These are phyloP conservation scores for Acacia acuminata DNA, from an alignment of 306 rosid species.

Conservation along the genomic window DNA sequence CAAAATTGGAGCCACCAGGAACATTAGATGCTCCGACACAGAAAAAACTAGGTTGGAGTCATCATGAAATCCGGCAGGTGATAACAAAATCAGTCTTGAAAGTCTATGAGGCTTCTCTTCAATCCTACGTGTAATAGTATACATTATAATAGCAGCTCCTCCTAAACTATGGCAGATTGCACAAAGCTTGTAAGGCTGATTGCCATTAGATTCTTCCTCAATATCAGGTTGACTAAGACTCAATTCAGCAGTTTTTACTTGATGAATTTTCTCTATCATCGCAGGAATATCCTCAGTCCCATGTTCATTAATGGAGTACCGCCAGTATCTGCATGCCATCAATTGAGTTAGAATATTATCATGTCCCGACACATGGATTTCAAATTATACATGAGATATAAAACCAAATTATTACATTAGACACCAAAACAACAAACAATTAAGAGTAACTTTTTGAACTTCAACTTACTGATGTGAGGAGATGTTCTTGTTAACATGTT, in stretches of 20 bases:
- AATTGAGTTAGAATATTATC: slow-evolving; percentile 1
- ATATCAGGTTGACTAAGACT: slow-evolving; percentile 64
- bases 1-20: slow-evolving; percentile 64
- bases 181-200: slow-evolving; percentile 83
- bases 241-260: slow-evolving; percentile 77
- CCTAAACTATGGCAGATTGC: slow-evolving; percentile 89
- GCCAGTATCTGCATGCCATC: slow-evolving; percentile 75
- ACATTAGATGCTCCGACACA: slow-evolving; percentile 48
- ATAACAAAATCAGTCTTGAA: slow-evolving; percentile 76
- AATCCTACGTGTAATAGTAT: slow-evolving; percentile 59
- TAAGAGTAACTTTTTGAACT: slow-evolving; percentile 18
- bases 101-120: slow-evolving; percentile 84
- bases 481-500: slow-evolving; percentile 67
- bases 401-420: not conserved
- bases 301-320: slow-evolving; percentile 88
- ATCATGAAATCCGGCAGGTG: slow-evolving; percentile 92
- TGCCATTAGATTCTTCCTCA: slow-evolving; percentile 57
- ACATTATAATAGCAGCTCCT: slow-evolving; percentile 84
- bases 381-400: not conserved
- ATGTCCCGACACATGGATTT: not conserved
- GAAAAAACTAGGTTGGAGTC: slow-evolving; percentile 72
- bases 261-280: slow-evolving; percentile 79
- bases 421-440: not conserved
- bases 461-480: slow-evolving; percentile 79
- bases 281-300: slow-evolving; percentile 94